These are phyloP conservation scores for Microcyclosporella mali DNA, from an alignment of 2,329 filamentous ascomycete genomes.

Conservation along the genomic window DNA sequence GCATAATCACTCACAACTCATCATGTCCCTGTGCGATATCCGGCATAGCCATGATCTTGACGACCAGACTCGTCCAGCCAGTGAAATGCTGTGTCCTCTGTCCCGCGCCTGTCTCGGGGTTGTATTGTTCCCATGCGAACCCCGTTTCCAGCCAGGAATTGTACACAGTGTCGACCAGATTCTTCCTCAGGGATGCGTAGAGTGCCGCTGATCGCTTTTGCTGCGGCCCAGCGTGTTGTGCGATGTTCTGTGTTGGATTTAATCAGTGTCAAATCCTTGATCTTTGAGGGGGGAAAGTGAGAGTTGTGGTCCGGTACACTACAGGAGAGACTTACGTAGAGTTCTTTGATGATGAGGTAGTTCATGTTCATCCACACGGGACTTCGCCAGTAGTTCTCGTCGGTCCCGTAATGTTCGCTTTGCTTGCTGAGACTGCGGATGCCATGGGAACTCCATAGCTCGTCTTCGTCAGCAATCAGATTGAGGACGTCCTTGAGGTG, in stretches of 20 bases:
- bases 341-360: conserved; percentile 73
- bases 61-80: conserved; percentile 96
- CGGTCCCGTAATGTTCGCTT: conserved; percentile 77
- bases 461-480: conserved; percentile 69
- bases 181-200: conserved; percentile 71
- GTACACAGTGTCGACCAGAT: conserved; percentile 84
- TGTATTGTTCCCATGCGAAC: conserved; percentile 98
- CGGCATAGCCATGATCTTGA: conserved; percentile 95
- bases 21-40: conserved; percentile 50
- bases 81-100: conserved; percentile 97
- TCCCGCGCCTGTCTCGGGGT: conserved; percentile 85
- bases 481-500: conserved; percentile 70
- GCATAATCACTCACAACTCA: conserved; percentile 41
- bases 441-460: conserved; percentile 88
- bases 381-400: conserved; percentile 94
- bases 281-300: background rate
- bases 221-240: conserved; percentile 59
- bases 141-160: conserved; percentile 83
- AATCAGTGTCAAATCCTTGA: no score
- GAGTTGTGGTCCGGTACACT: no score
- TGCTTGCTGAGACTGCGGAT: conserved; percentile 81
- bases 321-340: conserved; percentile 72
- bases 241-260: conserved; percentile 50
- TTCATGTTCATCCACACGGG: conserved; percentile 97
- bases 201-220: conserved; percentile 62